Evolutionary conservation across 371 early-diverging fungal species (phyloP).

Genomic region (Paraphysoderma sedebokerense): DNA sequence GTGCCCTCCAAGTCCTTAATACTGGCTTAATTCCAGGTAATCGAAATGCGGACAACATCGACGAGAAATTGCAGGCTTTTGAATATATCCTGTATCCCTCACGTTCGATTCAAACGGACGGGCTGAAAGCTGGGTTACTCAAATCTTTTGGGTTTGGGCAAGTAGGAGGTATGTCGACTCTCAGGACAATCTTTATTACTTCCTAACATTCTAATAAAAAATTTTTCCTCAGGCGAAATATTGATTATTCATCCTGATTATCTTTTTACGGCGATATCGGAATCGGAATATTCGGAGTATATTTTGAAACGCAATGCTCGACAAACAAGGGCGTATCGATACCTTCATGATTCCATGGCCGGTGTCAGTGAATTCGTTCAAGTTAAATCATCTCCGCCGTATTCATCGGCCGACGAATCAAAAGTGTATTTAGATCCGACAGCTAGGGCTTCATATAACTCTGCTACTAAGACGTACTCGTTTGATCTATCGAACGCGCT

Average conservation of each 20-base stretch:
- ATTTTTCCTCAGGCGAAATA: too few species aligned
- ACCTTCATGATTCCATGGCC: conserved; percentile 82
- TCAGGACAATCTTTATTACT: too few species aligned
- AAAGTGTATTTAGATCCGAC: conserved; percentile 80
- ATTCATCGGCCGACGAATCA: conserved; percentile 67
- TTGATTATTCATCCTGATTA: conserved; percentile 85
- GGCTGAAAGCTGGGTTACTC: conserved; percentile 81
- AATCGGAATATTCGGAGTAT: conserved; percentile 54
- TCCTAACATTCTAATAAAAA: too few species aligned
- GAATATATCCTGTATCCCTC: conserved; percentile 75
- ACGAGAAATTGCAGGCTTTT: conserved; percentile 54
- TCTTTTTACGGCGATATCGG: conserved; percentile 59
- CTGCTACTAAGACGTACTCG: conserved; percentile 48
- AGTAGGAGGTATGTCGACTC: too few species aligned
- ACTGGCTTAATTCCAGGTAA: conserved; percentile 88
- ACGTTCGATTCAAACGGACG: conserved; percentile 75
- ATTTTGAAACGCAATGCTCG: conserved; percentile 47
- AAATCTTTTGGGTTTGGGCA: conserved; percentile 96
- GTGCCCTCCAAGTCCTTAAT: conserved; percentile 69
- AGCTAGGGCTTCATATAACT: conserved; percentile 69
- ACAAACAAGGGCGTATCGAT: conserved; percentile 70
- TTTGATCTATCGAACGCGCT: conserved; percentile 38
- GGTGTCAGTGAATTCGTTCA: conserved; percentile 70
- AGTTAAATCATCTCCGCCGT: conserved; percentile 77
- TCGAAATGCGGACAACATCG: conserved; percentile 91